Evolutionary conservation across 2,329 filamentous ascomycete genomes (phyloP).

Genomic region (Aspergillus glaucus): DNA sequence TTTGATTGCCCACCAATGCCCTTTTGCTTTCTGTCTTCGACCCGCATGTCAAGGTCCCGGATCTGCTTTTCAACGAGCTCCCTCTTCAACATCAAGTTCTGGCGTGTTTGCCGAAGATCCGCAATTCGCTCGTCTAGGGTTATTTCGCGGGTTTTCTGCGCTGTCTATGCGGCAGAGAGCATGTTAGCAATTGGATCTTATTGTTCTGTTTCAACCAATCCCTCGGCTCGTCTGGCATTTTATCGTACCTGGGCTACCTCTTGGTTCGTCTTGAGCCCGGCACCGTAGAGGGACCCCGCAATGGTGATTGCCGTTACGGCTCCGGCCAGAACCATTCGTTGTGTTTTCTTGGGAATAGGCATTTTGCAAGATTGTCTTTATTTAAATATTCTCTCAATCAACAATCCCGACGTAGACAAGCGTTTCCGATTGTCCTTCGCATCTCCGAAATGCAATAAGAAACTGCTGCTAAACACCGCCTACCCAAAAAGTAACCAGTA

Average conservation of each 20-base stretch:
- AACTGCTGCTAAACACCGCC: constrained; percentile 19
- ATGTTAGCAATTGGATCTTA: background rate
- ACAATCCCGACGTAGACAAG: background rate
- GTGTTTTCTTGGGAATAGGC: constrained; percentile 32
- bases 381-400: background rate
- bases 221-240: background rate
- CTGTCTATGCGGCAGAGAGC: constrained; percentile 26
- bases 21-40: constrained; percentile 35
- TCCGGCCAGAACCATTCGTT: constrained; percentile 49
- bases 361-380: constrained; percentile 9
- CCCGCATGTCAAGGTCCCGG: constrained; percentile 41
- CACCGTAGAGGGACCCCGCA: constrained; percentile 54
- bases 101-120: constrained; percentile 46
- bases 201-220: background rate
- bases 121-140: constrained; percentile 50
- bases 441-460: constrained; percentile 1
- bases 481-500: constrained; percentile 11
- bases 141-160: constrained; percentile 44
- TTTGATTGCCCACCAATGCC: constrained; percentile 8
- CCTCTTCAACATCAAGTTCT: constrained; percentile 47
- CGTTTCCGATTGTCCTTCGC: background rate
- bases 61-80: constrained; percentile 53
- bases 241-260: constrained; percentile 46
- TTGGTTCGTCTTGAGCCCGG: constrained; percentile 50
- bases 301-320: constrained; percentile 52